phyloP scores from a whole-genome alignment of 257 asterid genomes.

The Anisodus acutangulus region DNA sequence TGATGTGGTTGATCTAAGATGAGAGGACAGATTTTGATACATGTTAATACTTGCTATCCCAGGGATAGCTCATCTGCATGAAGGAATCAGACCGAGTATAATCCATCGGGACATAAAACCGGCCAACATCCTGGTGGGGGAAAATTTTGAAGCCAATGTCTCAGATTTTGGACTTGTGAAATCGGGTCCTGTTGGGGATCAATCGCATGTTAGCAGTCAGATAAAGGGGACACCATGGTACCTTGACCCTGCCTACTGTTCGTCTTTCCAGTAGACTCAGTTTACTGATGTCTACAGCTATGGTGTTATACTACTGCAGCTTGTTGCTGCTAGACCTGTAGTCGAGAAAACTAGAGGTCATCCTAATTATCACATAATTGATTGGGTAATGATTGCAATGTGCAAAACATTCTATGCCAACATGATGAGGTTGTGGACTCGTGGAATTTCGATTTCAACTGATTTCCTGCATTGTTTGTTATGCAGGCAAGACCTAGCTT shows the following conservation, averaged over 20 bases:
- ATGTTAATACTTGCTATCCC: not conserved
- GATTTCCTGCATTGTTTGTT: not conserved
- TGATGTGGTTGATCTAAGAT: not conserved
- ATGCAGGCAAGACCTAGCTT: conserved; percentile 71
- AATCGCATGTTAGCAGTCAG: conserved; percentile 75
- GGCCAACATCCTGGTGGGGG: conserved; percentile 68
- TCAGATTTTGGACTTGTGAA: conserved; percentile 77
- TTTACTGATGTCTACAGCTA: conserved; percentile 80
- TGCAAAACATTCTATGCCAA: not conserved
- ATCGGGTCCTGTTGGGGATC: conserved; percentile 69
- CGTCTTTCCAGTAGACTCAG: conserved; percentile 63
- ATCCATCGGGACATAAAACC: conserved; percentile 83
- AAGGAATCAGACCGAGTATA: conserved; percentile 62
- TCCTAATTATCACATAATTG: conserved; percentile 58
- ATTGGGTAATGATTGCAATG: conserved; percentile 53
- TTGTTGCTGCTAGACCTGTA: conserved; percentile 73
- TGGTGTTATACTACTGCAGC: conserved; percentile 78
- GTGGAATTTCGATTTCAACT: not conserved
- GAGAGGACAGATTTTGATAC: not conserved
- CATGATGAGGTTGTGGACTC: not conserved
- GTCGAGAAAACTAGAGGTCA: conserved; percentile 44
- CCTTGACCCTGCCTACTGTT: conserved; percentile 83
- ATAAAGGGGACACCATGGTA: conserved; percentile 84
- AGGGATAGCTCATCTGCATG: conserved; percentile 82
- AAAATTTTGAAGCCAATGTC: conserved; percentile 71